These are phyloP conservation scores for Ananas comosus DNA, from an alignment of 176 grass and related monocot genomes.

Conservation along the genomic window DNA sequence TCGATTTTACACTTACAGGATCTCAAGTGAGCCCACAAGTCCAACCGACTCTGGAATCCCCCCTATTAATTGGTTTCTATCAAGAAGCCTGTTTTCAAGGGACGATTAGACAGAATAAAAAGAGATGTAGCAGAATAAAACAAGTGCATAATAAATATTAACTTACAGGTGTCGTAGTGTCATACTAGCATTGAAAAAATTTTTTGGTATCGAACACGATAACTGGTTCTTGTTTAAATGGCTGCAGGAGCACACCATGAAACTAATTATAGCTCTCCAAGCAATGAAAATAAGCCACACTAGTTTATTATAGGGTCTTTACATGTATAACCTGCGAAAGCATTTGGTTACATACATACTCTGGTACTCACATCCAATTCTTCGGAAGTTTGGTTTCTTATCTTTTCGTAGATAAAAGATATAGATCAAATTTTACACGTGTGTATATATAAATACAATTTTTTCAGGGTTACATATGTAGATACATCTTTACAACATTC, in stretches of 20 bases:
- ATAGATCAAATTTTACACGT: no score
- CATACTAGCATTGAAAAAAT: conserved; percentile 57
- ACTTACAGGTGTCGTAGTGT: conserved; percentile 54
- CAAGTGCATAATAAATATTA: not conserved
- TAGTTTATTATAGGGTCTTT: not conserved
- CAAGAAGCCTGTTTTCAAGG: conserved; percentile 49
- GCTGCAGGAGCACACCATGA: conserved; percentile 21
- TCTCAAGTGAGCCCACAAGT: conserved; percentile 37
- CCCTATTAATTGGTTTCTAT: conserved; percentile 52
- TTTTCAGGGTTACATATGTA: no score
- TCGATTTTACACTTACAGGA: conserved; percentile 60
- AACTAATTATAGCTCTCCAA: conserved; percentile 9
- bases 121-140: not conserved
- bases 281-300: conserved; percentile 4
- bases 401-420: no score
- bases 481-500: not conserved
- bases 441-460: no score
- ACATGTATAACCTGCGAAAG: no score
- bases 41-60: conserved; percentile 42
- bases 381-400: no score
- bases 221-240: conserved; percentile 68
- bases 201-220: conserved; percentile 45
- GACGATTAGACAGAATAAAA: conserved; percentile 6
- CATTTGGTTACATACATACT: no score
- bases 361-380: no score